These are phyloP conservation scores for Vicia faba DNA, from an alignment of 306 rosid genomes.

Conservation along the genomic window DNA sequence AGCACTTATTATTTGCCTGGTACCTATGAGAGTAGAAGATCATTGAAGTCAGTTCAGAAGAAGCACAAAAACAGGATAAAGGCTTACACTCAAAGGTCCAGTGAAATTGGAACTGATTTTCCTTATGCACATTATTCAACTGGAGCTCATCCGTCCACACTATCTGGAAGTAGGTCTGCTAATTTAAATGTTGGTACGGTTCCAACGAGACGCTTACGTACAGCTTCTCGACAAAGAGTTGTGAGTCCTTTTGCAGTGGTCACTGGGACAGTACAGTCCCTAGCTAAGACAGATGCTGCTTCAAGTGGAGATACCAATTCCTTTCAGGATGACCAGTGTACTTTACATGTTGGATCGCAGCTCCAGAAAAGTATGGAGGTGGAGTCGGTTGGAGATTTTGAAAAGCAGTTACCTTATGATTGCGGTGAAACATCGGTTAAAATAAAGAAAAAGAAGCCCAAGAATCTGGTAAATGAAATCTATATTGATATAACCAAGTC, in stretches of 20 bases:
- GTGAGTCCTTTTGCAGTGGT: conserved; percentile 67
- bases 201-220: conserved; percentile 86
- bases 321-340: conserved; percentile 95
- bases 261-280: conserved; percentile 63
- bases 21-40: conserved; percentile 60
- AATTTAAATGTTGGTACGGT: conserved; percentile 76
- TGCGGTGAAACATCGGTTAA: conserved; percentile 88
- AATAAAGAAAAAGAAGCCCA: conserved; percentile 90
- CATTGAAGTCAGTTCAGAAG: conserved; percentile 61
- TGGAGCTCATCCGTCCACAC: conserved; percentile 60
- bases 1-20: conserved; percentile 61
- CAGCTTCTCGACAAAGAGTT: conserved; percentile 91
- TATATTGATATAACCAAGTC: conserved; percentile 30
- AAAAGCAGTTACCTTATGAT: conserved; percentile 74
- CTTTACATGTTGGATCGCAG: conserved; percentile 73
- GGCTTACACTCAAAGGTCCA: conserved; percentile 53
- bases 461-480: conserved; percentile 66
- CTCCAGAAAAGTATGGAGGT: conserved; percentile 89
- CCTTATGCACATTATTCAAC: conserved; percentile 60
- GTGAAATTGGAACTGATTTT: conserved; percentile 70
- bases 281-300: conserved; percentile 90
- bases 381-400: conserved; percentile 87
- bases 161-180: conserved; percentile 74
- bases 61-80: conserved; percentile 55
- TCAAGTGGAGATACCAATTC: conserved; percentile 98